Percentiles rank a stretch among this genome's conserved stretches.
These are phyloP conservation scores for Talaromyces funiculosus DNA, from an alignment of 2,329 filamentous ascomycete genomes.

Conservation along the genomic window DNA sequence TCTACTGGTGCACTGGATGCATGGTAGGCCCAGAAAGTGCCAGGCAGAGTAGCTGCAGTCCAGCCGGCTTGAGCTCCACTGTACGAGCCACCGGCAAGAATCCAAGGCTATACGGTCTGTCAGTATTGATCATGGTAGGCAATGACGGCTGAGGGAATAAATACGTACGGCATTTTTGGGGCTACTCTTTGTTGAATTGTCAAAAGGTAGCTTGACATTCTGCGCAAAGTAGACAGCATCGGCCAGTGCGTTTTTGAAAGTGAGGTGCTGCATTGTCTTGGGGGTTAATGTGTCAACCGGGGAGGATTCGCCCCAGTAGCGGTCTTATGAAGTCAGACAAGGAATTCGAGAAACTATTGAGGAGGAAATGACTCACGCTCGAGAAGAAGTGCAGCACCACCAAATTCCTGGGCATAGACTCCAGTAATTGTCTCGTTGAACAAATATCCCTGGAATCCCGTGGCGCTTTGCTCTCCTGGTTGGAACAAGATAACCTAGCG, in stretches of 20 bases:
- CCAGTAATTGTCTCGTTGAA: constrained; percentile 48
- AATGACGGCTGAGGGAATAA: background rate
- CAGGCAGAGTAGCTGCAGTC: constrained; percentile 49
- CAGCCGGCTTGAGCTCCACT: constrained; percentile 53
- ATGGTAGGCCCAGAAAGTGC: constrained; percentile 58
- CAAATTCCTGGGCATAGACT: constrained; percentile 47
- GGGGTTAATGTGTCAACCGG: constrained; percentile 49
- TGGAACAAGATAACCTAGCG: constrained; percentile 46
- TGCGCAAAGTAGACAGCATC: constrained; percentile 53
- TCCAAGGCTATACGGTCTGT: constrained; percentile 44
- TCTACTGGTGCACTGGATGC: constrained; percentile 53
- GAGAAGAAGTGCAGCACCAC: constrained; percentile 50
- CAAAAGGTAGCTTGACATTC: constrained; percentile 50
- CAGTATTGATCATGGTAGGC: background rate
- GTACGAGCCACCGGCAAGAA: constrained; percentile 53
- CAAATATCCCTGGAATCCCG: constrained; percentile 46
- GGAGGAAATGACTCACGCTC: constrained; percentile 42
- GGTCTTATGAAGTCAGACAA: constrained; percentile 33
- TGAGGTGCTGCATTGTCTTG: constrained; percentile 51
- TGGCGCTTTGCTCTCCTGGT: constrained; percentile 49
- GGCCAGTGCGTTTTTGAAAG: constrained; percentile 48
- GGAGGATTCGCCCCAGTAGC: constrained; percentile 54
- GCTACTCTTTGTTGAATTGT: constrained; percentile 21
- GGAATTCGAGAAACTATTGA: background rate
- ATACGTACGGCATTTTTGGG: constrained; percentile 9